These are phyloP conservation scores for Penicillium cinerascens DNA, from an alignment of 495 filamentous ascomycete genomes.

Conservation along the genomic window DNA sequence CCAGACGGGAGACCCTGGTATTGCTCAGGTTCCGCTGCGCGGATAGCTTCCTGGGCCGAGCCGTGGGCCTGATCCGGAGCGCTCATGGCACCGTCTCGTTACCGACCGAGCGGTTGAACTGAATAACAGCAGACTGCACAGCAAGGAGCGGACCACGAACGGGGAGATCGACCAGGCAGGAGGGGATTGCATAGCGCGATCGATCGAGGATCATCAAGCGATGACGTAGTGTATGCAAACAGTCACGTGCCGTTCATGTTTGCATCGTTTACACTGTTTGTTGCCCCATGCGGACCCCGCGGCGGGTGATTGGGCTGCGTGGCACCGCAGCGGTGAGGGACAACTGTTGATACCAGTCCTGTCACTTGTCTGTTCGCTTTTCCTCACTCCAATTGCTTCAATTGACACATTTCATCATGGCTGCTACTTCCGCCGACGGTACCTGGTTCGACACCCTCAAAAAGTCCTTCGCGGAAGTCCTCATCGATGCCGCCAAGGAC, in stretches of 20 bases:
- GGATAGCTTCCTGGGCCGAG: conserved; percentile 13
- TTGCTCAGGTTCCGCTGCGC: conserved; percentile 17
- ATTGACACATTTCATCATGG: conserved; percentile 17
- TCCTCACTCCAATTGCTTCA: conserved; percentile 11
- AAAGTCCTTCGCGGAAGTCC: conserved; percentile 77
- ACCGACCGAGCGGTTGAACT: conserved; percentile 1
- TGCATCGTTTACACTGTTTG: conserved; percentile 23
- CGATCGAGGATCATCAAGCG: conserved; percentile 14
- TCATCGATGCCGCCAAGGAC: conserved; percentile 64
- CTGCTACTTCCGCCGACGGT: conserved; percentile 53
- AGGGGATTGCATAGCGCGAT: conserved; percentile 6
- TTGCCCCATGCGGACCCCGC: background rate
- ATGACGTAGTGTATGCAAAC: conserved; percentile 29
- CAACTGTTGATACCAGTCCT: conserved; percentile 10
- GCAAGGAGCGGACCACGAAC: conserved; percentile 3
- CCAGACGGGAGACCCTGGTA: conserved; percentile 38
- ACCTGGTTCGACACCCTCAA: conserved; percentile 85
- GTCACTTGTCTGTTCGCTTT: conserved; percentile 4
- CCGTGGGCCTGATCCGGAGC: conserved; percentile 15
- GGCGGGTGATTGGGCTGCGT: conserved; percentile 15
- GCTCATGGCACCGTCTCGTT: conserved; percentile 30
- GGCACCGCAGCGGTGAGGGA: conserved; percentile 18
- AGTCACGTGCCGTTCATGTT: background rate
- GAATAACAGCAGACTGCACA: background rate
- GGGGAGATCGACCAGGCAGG: conserved; percentile 9